Evolutionary conservation across 75 land plant species (phyloP).

Genomic region (Pinus albicaulis): DNA sequence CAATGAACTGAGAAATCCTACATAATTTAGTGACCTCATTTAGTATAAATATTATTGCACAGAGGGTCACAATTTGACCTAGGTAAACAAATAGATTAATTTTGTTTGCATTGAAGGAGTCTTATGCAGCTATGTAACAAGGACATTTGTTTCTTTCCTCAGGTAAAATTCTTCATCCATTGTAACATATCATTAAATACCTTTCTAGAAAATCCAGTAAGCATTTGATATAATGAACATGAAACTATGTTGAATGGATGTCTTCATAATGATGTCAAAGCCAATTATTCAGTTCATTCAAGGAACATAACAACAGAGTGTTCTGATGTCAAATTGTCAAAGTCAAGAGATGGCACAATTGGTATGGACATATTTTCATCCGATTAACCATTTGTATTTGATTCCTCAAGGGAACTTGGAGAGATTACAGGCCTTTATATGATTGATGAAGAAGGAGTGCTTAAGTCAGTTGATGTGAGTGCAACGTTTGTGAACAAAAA

Average conservation of each 20-base stretch:
- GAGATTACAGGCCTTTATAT: constrained; percentile 98
- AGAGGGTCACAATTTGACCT: background rate
- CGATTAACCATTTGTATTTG: constrained; percentile 92
- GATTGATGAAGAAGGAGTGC: constrained; percentile 94
- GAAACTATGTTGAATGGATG: background rate
- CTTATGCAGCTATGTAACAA: background rate
- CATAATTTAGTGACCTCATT: background rate
- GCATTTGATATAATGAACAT: background rate
- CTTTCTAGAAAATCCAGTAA: background rate
- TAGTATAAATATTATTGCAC: background rate
- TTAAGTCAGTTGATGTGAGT: constrained; percentile 90
- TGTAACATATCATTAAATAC: too few species aligned
- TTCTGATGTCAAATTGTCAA: constrained; percentile 89
- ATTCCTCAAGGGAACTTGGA: constrained; percentile 84
- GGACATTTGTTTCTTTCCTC: background rate
- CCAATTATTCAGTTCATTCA: constrained; percentile 90
- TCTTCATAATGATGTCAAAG: constrained; percentile 41
- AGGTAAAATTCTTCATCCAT: background rate
- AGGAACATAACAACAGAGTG: constrained; percentile 81
- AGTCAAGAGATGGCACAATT: constrained; percentile 88
- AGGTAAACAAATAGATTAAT: background rate
- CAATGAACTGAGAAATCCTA: too few species aligned
- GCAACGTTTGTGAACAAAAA: constrained; percentile 96
- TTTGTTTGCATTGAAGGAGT: background rate
- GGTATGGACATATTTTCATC: constrained; percentile 90